Evolutionary conservation across 2,329 filamentous ascomycete species (phyloP).

Genomic region (Colletotrichum musae): DNA sequence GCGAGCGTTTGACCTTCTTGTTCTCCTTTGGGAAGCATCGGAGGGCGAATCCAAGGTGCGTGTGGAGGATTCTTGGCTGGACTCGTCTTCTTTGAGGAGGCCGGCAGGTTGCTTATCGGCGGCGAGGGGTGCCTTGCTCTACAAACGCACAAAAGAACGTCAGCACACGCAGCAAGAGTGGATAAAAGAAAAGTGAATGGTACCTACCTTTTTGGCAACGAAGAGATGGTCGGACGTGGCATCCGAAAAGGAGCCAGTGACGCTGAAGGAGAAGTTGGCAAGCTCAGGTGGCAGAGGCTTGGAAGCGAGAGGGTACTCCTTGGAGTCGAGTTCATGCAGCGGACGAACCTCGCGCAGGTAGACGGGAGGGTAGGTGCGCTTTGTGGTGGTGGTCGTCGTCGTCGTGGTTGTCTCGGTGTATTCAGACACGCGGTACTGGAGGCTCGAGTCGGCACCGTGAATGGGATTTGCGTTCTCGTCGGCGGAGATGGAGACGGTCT

Average conservation of each 20-base stretch:
- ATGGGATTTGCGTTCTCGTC: constrained; percentile 54
- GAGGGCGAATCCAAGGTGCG: constrained; percentile 45
- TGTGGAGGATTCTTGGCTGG: constrained; percentile 47
- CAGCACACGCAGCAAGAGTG: constrained; percentile 11
- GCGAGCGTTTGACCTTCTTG: constrained; percentile 50
- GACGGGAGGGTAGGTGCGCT: constrained; percentile 87
- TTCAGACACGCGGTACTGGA: constrained; percentile 73
- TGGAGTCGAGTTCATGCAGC: constrained; percentile 82
- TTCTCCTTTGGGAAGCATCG: constrained; percentile 49
- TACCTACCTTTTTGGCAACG: constrained; percentile 30
- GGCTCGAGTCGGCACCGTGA: constrained; percentile 51
- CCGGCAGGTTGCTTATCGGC: constrained; percentile 30
- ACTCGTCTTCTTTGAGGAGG: constrained; percentile 46
- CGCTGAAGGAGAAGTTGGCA: constrained; percentile 81
- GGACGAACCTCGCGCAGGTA: constrained; percentile 81
- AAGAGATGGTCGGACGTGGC: constrained; percentile 19
- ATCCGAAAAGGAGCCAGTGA: constrained; percentile 64
- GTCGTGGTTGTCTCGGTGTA: constrained; percentile 80
- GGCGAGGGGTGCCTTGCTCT: constrained; percentile 36
- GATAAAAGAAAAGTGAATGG: background rate
- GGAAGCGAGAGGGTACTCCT: constrained; percentile 89
- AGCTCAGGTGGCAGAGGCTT: constrained; percentile 86
- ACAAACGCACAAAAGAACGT: constrained; percentile 1
- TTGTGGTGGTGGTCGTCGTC: constrained; percentile 93
- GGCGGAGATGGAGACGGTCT: constrained; percentile 64